Evolutionary conservation across 2,329 filamentous ascomycete genomes (phyloP).

Genomic region (Coleophoma cylindrospora): DNA sequence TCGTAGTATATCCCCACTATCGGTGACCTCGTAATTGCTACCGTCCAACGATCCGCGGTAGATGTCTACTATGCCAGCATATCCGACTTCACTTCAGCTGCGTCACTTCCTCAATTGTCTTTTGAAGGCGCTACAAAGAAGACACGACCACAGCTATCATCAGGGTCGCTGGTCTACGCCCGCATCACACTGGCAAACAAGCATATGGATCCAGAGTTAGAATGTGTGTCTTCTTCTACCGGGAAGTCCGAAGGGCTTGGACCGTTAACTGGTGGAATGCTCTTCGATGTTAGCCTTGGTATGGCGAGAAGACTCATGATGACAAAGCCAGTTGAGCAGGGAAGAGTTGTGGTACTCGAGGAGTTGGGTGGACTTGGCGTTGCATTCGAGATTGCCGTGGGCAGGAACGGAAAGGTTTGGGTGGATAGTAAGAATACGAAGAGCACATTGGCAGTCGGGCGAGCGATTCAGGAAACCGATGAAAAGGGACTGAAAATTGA

Average conservation of each 20-base stretch:
- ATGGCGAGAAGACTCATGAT: constrained; percentile 78
- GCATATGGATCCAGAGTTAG: constrained; percentile 84
- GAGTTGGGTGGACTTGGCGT: constrained; percentile 72
- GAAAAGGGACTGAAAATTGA: constrained; percentile 57
- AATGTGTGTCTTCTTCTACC: constrained; percentile 80
- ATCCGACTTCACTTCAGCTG: constrained; percentile 57
- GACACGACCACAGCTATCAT: constrained; percentile 71
- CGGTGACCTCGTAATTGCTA: constrained; percentile 87
- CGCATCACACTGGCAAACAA: constrained; percentile 73
- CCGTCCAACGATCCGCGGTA: constrained; percentile 67
- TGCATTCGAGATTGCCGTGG: constrained; percentile 89
- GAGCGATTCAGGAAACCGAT: constrained; percentile 74
- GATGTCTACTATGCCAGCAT: constrained; percentile 80
- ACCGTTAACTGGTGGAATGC: constrained; percentile 77
- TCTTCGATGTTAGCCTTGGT: constrained; percentile 73
- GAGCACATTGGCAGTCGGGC: constrained; percentile 72
- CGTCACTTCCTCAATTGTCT: constrained; percentile 77
- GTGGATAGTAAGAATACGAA: constrained; percentile 73
- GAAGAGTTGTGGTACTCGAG: constrained; percentile 69
- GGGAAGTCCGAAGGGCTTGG: constrained; percentile 88
- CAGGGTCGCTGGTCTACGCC: constrained; percentile 82
- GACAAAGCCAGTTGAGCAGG: constrained; percentile 54
- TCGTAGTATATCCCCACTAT: constrained; percentile 69
- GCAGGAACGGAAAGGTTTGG: constrained; percentile 90
- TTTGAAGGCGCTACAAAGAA: constrained; percentile 94